Conservation (phyloP, 805 yeast genomes). For the Deakozyma indianensis region DNA sequence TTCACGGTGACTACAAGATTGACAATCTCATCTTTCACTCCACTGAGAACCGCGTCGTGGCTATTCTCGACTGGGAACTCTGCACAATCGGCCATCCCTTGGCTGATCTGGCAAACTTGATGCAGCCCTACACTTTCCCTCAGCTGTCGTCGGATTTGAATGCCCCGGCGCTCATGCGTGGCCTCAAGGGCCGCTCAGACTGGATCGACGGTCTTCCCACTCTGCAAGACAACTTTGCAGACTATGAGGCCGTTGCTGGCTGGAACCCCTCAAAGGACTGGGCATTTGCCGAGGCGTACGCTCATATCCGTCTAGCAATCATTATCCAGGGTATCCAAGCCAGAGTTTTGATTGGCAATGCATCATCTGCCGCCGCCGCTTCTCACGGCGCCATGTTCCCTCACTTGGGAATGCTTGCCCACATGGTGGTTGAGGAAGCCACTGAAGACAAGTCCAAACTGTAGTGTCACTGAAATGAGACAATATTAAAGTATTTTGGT, state of each 20-base stretch:
- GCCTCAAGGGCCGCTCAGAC: slow-evolving; percentile 16
- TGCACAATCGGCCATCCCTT: slow-evolving; percentile 53
- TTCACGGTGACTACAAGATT: slow-evolving; percentile 53
- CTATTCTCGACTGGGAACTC: slow-evolving; percentile 53
- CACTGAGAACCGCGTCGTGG: slow-evolving; percentile 32
- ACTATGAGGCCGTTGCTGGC: slow-evolving; percentile 20
- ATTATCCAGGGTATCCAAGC: slow-evolving; percentile 51
- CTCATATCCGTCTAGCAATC: slow-evolving; percentile 38
- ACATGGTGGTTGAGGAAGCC: slow-evolving; percentile 7
- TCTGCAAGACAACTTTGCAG: slow-evolving; percentile 9
- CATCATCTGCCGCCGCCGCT: slow-evolving; percentile 37
- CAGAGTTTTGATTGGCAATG: slow-evolving; percentile 36
- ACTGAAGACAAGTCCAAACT: not conserved
- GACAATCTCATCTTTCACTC: slow-evolving; percentile 52
- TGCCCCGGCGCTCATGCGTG: slow-evolving; percentile 4
- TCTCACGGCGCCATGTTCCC: slow-evolving; percentile 23
- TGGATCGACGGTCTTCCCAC: slow-evolving; percentile 13
- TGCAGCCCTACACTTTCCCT: slow-evolving; percentile 40
- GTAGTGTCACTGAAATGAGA: not conserved
- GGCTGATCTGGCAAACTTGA: slow-evolving; percentile 43
- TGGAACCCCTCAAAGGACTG: slow-evolving; percentile 33
- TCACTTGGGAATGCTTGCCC: slow-evolving; percentile 19
- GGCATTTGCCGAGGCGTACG: slow-evolving; percentile 42
- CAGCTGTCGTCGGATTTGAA: slow-evolving; percentile 6
- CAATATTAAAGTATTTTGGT: too few relatives aligned